These are phyloP conservation scores for Phytophthora kernoviae DNA, from an alignment of 352 stramenopile species.

Conservation along the genomic window DNA sequence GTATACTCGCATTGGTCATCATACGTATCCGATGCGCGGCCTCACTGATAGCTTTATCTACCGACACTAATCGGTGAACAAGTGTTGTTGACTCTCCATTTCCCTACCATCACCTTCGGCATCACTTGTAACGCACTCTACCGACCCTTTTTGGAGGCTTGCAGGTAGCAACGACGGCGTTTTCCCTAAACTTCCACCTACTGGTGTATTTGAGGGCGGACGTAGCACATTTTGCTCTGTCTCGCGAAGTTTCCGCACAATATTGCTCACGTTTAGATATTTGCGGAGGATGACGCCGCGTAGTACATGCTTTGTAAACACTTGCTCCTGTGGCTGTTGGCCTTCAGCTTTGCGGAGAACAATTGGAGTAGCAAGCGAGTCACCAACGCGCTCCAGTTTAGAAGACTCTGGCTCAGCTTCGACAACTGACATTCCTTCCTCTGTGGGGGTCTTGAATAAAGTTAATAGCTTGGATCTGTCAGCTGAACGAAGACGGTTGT, in stretches of 20 bases:
- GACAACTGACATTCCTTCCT: constrained; percentile 3
- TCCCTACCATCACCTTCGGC: constrained; percentile 1
- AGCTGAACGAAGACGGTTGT: neutral
- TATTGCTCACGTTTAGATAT: constrained; percentile 68
- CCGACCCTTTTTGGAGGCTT: constrained; percentile 16
- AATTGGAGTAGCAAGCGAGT: constrained; percentile 35
- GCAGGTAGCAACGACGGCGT: neutral
- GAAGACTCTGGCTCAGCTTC: constrained; percentile 3
- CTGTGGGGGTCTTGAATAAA: neutral
- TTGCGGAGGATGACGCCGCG: constrained; percentile 67
- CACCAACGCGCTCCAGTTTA: constrained; percentile 16
- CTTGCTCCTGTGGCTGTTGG: constrained; percentile 40
- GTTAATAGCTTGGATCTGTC: constrained; percentile 1
- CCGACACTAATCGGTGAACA: constrained; percentile 50
- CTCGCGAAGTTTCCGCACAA: constrained; percentile 68
- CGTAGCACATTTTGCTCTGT: constrained; percentile 57
- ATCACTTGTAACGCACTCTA: constrained; percentile 18
- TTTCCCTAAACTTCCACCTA: constrained; percentile 16
- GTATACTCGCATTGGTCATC: constrained; percentile 41
- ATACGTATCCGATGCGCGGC: constrained; percentile 61
- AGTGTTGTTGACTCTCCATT: constrained; percentile 22
- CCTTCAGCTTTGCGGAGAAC: constrained; percentile 38
- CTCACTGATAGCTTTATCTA: constrained; percentile 71
- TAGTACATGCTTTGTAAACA: constrained; percentile 63
- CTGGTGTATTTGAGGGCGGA: constrained; percentile 21